Base-by-base conservation (phyloP, 2,329 filamentous ascomycete species). In the Didymella lethalis region DNA sequence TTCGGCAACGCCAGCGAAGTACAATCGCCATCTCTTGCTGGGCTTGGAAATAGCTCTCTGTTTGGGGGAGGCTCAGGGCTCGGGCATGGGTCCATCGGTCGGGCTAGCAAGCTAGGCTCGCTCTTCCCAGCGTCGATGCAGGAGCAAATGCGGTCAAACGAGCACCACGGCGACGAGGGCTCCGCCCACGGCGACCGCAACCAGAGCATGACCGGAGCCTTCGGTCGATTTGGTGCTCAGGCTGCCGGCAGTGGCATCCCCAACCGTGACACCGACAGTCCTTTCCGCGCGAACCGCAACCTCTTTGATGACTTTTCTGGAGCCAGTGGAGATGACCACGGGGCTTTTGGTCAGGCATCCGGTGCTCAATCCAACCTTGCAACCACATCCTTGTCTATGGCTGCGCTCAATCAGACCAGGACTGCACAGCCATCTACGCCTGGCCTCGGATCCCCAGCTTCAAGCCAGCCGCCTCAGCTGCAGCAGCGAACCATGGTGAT, bases 401-500 rank as follows among this genome's bases (percentile, higher is more conserved):
- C 69, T 48, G 69, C 66, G 29, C 62, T 73, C 25, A 73, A 73
- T 46, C 73, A 71, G 34, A 73, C 69, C n/a, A 68, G 73, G 41
- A 75, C 70, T 20, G 68, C 71, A 23, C 71, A 75, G 20, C 71
- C 73, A 40, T 68, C 73, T 3, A 68, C 73, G 7, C 76, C 77
- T 48, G 71, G 70, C 31, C 73, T 79, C 7, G 77, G 75, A 54
- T 82, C 79, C 63, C 79, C 86, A 14, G 83, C 86, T n/a, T 82
- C 88, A 6, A 86, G 85, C 48, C 89, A 93, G 64, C 85, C 92
- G 48, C 88, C 88, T 28, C 80, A 86, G 47, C 81, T 86, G 28
- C 89, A 91, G 70, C 87, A 90, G 64, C 89, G 92, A 16, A 93
- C 90, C 44, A 98, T 99, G 93, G 94, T 99, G 5, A 98, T 99